These are phyloP conservation scores for Sugiyamaella valdiviana DNA, from an alignment of 805 yeast genomes.

Conservation along the genomic window DNA sequence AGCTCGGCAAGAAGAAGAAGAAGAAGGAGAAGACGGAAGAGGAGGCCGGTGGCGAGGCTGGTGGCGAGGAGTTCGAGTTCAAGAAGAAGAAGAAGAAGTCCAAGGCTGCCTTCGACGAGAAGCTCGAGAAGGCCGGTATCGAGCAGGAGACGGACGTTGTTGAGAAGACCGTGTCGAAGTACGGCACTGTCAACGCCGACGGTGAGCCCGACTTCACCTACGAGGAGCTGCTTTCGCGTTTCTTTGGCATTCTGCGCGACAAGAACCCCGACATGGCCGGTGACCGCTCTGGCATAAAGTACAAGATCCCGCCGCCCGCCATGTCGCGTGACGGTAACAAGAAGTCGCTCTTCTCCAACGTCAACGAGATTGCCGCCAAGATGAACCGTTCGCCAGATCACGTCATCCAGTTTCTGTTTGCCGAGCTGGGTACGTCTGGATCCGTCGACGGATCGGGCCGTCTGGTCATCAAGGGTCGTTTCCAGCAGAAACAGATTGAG, in stretches of 20 bases:
- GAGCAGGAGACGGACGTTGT: slow-evolving; percentile 36
- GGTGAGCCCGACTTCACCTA: slow-evolving; percentile 61
- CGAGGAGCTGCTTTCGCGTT: slow-evolving; percentile 70
- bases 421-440: slow-evolving; percentile 99
- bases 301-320: slow-evolving; percentile 95
- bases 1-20: slow-evolving; percentile 65
- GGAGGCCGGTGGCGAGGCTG: slow-evolving; percentile 42
- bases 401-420: slow-evolving; percentile 91
- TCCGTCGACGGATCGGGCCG: slow-evolving; percentile 97
- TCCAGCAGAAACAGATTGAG: slow-evolving; percentile 96
- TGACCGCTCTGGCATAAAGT: slow-evolving; percentile 84
- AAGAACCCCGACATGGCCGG: slow-evolving; percentile 99
- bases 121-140: slow-evolving; percentile 81
- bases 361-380: slow-evolving; percentile 88
- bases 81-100: slow-evolving; percentile 42
- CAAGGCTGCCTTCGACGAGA: slow-evolving; percentile 78
- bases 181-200: slow-evolving; percentile 30
- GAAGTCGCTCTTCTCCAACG: slow-evolving; percentile 93
- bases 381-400: slow-evolving; percentile 97
- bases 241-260: slow-evolving; percentile 76
- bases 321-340: slow-evolving; percentile 96
- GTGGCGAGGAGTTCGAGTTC: slow-evolving; percentile 48
- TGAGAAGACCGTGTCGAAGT: slow-evolving; percentile 27
- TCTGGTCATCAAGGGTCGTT: slow-evolving; percentile 95
- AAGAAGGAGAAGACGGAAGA: slow-evolving; percentile 37